Evolutionary conservation across 257 asterid genomes (phyloP), one percentile per base, ranked within the genome.

Genomic region (Fraxinus cuspidata): DNA sequence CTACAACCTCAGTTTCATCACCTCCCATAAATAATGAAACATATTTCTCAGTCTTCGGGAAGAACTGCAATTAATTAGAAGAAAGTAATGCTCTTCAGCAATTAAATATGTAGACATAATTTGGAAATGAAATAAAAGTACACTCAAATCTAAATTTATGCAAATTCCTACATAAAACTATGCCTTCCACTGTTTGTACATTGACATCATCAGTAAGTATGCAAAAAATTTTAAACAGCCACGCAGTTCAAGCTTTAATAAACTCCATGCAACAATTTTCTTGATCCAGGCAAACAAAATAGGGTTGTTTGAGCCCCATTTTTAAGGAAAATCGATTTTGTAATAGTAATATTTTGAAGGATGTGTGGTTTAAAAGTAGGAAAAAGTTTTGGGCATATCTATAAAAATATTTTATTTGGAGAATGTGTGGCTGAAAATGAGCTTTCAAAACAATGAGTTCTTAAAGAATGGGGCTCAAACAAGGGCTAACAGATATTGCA

Each of bases 21-120:
- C 96, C 97, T 76, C 97, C 98, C 86, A 90, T 83, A 83, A 93
- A 95, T 73, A 95, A 78, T 25, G 99, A 37, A 37, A 95, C 93
- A 68, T 95, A 95, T 75, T 88, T 90, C 90, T 91, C 99, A 35
- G 86, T 85, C 88, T 96, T 96, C 10, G 99, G 99, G 85, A 96
- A 96, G 90, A 96, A 96, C 99, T 96, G 92, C 84, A 82, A 70
- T 83, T 74, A 80, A 82, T 77, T 25, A 23, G 18, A 47, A 15
- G 34, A 9, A 12, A 15, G 34, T 23, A 12, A 63, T 0, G 27
- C 3, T 23, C 18, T 27, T 63, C 34, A 63, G 19, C 4, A 12
- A 63, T 8, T 23, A 63, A 63, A 63, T 47, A 47, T 16, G 19
- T 2, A 47, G 56, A 47, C 56, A 47, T 3, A 15, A 42, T 42